A percentile compares a stretch with the other conserved stretches of the same genome.
Evolutionary conservation across 176 grass and related monocot species (phyloP).

Genomic region (Alopecurus myosuroides): DNA sequence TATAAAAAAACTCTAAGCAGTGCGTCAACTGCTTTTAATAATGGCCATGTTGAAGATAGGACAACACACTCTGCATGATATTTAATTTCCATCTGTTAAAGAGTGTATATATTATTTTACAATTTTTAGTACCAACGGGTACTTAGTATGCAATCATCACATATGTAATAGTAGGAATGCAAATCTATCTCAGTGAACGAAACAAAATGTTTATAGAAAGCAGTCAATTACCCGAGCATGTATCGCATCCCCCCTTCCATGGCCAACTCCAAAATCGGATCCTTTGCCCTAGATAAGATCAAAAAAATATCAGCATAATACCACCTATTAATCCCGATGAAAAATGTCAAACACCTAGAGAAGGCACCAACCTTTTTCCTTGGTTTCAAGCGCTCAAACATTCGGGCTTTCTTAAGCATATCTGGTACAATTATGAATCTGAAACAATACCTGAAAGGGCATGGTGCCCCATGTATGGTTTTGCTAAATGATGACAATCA

Average conservation of each 20-base stretch:
- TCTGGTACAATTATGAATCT: slow-evolving; percentile 75
- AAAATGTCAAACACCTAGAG: not conserved
- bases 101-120: not conserved
- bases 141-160: not conserved
- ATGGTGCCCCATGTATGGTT: no score
- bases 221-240: slow-evolving; percentile 52
- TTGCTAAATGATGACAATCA: no score
- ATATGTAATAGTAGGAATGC: no score
- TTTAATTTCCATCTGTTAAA: not conserved
- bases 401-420: slow-evolving; percentile 70
- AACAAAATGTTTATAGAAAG: not conserved
- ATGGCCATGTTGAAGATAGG: not conserved
- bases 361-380: slow-evolving; percentile 25
- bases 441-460: not conserved
- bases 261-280: slow-evolving; percentile 62
- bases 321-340: not conserved
- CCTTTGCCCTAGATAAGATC: slow-evolving; percentile 51
- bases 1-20: not conserved
- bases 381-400: slow-evolving; percentile 58
- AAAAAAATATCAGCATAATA: not conserved
- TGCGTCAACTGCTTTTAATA: not conserved
- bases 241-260: slow-evolving; percentile 53
- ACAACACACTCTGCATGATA: not conserved
- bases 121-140: not conserved
- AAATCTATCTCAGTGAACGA: not conserved